phyloP scores from a whole-genome alignment of 306 rosid species.

The Echinosophora koreensis region DNA sequence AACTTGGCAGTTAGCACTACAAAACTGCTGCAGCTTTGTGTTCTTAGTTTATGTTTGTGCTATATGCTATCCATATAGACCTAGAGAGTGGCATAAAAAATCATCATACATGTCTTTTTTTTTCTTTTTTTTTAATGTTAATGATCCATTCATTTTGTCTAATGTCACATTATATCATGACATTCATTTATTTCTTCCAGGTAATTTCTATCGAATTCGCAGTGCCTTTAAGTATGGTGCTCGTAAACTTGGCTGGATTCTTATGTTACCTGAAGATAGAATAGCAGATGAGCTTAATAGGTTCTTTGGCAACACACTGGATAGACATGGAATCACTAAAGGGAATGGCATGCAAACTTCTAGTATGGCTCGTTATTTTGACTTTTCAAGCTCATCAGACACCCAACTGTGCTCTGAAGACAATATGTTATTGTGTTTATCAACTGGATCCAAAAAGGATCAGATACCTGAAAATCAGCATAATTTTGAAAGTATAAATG shows the following conservation, averaged over 20 bases:
- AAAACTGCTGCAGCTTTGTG: slow-evolving; percentile 13
- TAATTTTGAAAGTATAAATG: slow-evolving; percentile 44
- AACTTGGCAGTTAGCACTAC: neutral
- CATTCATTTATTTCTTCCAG: slow-evolving; percentile 57
- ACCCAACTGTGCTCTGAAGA: slow-evolving; percentile 32
- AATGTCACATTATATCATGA: slow-evolving; percentile 27
- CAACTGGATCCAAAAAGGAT: slow-evolving; percentile 44
- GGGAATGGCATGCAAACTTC: slow-evolving; percentile 51
- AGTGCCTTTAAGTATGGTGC: slow-evolving; percentile 91
- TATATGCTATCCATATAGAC: slow-evolving; percentile 17
- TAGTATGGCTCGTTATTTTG: slow-evolving; percentile 35
- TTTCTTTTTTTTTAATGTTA: slow-evolving; percentile 21
- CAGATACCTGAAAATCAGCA: slow-evolving; percentile 43
- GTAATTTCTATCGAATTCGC: slow-evolving; percentile 83
- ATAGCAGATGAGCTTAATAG: slow-evolving; percentile 67
- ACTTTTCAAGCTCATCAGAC: slow-evolving; percentile 20
- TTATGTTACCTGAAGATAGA: slow-evolving; percentile 68
- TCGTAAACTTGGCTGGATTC: slow-evolving; percentile 84
- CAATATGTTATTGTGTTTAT: slow-evolving; percentile 44
- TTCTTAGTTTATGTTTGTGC: slow-evolving; percentile 19
- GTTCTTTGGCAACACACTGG: slow-evolving; percentile 74
- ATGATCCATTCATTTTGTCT: slow-evolving; percentile 20
- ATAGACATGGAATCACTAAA: slow-evolving; percentile 64
- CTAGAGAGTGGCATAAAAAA: neutral
- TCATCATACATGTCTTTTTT: slow-evolving; percentile 19